Evolutionary conservation across 352 stramenopile genomes (phyloP).

Genomic region (Globisporangium perplexum): DNA sequence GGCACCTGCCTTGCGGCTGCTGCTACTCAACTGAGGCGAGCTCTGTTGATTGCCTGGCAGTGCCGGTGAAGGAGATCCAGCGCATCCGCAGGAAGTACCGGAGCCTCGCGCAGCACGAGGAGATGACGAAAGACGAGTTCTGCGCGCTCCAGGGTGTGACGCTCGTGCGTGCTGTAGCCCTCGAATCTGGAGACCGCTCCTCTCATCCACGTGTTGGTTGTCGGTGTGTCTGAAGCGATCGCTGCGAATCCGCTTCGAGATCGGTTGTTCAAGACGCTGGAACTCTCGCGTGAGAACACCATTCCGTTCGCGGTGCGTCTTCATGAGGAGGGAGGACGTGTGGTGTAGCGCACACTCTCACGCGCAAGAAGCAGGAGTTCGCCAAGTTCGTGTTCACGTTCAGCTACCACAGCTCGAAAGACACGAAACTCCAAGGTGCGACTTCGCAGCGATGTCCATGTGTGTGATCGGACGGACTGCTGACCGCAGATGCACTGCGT

Average conservation of each 20-base stretch:
- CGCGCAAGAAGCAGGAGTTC: conserved; percentile 31
- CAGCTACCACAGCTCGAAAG: conserved; percentile 52
- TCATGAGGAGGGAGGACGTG: no score
- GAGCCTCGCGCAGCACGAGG: conserved; percentile 23
- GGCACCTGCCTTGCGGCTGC: background rate
- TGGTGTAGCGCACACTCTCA: no score
- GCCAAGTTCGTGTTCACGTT: conserved; percentile 42
- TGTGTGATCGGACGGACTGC: background rate
- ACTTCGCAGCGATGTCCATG: background rate
- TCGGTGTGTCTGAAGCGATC: conserved; percentile 13
- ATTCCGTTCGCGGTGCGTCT: conserved; percentile 33
- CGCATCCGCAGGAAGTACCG: conserved; percentile 41
- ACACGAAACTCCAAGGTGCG: conserved; percentile 43
- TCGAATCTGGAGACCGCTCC: background rate
- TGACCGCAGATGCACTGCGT: background rate
- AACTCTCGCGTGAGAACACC: conserved; percentile 22
- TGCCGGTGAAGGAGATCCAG: conserved; percentile 47
- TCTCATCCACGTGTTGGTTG: background rate
- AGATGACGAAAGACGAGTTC: conserved; percentile 59
- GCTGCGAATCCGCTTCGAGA: conserved; percentile 39
- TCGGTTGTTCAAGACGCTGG: conserved; percentile 35
- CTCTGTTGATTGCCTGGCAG: conserved; percentile 10
- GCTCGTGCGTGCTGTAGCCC: background rate
- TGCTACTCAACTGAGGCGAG: no score
- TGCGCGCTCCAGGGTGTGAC: conserved; percentile 24